Percentiles rank a stretch among this genome's conserved stretches.
Conservation (phyloP, 345 rosid genomes). For the Brassica nigra region DNA sequence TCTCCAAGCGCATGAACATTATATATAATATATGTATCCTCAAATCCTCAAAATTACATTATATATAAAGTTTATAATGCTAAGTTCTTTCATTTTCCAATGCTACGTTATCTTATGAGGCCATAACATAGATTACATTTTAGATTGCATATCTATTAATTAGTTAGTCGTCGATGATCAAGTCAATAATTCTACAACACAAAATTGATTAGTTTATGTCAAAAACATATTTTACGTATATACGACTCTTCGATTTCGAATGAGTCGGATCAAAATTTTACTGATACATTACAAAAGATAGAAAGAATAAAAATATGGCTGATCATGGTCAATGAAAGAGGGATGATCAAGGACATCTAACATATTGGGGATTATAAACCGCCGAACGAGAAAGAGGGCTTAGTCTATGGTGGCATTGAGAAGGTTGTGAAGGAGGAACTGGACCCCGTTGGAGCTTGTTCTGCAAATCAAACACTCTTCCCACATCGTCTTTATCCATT, state of each 20-base stretch:
- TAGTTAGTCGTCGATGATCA: neutral
- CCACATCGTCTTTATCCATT: slow-evolving; percentile 5
- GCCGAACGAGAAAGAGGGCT: slow-evolving; percentile 29
- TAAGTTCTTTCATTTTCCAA: neutral
- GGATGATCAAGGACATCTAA: slow-evolving; percentile 44
- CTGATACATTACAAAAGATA: neutral
- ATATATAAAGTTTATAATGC: neutral
- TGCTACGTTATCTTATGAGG: neutral
- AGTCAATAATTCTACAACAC: neutral
- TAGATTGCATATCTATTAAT: neutral
- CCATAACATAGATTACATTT: neutral
- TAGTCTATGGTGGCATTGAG: slow-evolving; percentile 53
- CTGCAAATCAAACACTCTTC: slow-evolving; percentile 14
- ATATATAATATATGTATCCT: neutral
- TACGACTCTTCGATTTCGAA: slow-evolving; percentile 6
- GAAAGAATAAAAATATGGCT: slow-evolving; percentile 9
- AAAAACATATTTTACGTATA: neutral
- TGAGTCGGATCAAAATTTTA: neutral
- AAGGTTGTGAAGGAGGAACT: slow-evolving; percentile 68
- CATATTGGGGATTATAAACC: slow-evolving; percentile 19
- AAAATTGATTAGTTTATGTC: neutral
- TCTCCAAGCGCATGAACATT: neutral
- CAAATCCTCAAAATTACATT: neutral
- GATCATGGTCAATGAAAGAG: slow-evolving; percentile 2
- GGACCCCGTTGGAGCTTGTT: slow-evolving; percentile 54